Evolutionary conservation across 768 basidiomycete genomes (phyloP), one percentile per base, ranked within the genome.

Genomic region (Dendrothele bispora): DNA sequence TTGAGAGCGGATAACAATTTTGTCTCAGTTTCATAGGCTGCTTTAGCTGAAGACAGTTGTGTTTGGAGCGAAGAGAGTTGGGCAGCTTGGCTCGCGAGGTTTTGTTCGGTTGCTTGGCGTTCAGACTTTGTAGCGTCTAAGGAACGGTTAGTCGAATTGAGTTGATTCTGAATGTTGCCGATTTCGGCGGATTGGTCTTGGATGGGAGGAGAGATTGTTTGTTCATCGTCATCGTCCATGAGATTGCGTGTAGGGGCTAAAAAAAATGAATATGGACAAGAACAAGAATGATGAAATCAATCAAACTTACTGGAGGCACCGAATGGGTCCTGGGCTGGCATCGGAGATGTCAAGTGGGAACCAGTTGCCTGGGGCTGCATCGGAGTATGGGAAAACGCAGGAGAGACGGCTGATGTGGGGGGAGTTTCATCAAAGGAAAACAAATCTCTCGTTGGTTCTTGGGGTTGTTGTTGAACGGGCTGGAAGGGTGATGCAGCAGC

Each of bases 161-260:
- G 72, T 55, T 95, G 89, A 57, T 92, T 94, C 65, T 86, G 86
- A 18, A 83, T 67, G 60, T 97, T 95, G 6, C 91, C 92, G 46
- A 98, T 87, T 60, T 94, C 89, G 3, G 83, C 88, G 24, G 88
- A 91, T 49, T 80, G 79, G 55, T 93, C 86, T 4, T 86, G 82
- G 5, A 85, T 60, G 30, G 78, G 73, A 41, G 80, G 71, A 14
- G 82, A 72, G 0, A 72, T 45, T 5, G 74, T 66, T 2, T 64
- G 62, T 21, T 72, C 67, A 8, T 81, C 78, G 27, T 93, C 90
- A 50, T 88, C 86, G 54, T 90, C 89, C 22, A 81, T 84, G 24
- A 94, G 72, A 46, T 92, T n/a, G n/a, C n/a, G n/a, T n/a, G n/a
- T 27, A 47, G 56, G 36, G 12, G 45, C 53, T 57, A 22, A 18